Evolutionary conservation across 202 grass and related monocot genomes (phyloP).

Genomic region (Alloteropsis angusta): DNA sequence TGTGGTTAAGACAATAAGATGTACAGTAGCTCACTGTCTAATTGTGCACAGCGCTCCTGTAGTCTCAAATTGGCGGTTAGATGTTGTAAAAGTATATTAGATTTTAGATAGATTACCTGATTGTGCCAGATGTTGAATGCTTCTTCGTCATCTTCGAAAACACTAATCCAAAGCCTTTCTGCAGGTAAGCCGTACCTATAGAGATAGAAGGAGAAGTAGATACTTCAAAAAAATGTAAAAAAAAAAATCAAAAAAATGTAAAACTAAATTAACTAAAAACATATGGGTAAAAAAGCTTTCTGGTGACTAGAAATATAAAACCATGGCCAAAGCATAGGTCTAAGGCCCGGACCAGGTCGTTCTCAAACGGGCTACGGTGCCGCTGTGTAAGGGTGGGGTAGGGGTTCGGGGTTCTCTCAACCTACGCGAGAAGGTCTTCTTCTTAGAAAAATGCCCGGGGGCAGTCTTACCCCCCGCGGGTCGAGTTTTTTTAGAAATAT

Average conservation of each 20-base stretch:
- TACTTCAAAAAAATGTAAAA: too few species aligned
- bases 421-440: too few species aligned
- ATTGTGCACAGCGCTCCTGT: not conserved
- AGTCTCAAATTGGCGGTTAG: not conserved
- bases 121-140: slow-evolving; percentile 86
- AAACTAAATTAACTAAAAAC: not conserved
- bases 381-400: too few species aligned
- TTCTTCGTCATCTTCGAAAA: slow-evolving; percentile 89
- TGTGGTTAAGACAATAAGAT: not conserved
- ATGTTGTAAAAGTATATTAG: not conserved
- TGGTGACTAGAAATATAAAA: not conserved
- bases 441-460: too few species aligned
- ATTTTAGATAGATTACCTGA: slow-evolving; percentile 37
- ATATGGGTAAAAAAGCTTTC: not conserved
- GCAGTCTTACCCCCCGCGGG: too few species aligned
- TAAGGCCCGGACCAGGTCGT: too few species aligned
- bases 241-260: slow-evolving; percentile 1
- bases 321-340: too few species aligned
- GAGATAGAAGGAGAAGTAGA: slow-evolving; percentile 24
- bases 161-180: slow-evolving; percentile 95
- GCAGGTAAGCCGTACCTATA: slow-evolving; percentile 66
- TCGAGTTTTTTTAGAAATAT: too few species aligned
- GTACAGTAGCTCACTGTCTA: not conserved
- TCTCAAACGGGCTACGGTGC: too few species aligned
- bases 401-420: too few species aligned